These are phyloP conservation scores for Epichloe typhina DNA, from an alignment of 2,329 filamentous ascomycete species.

Conservation along the genomic window DNA sequence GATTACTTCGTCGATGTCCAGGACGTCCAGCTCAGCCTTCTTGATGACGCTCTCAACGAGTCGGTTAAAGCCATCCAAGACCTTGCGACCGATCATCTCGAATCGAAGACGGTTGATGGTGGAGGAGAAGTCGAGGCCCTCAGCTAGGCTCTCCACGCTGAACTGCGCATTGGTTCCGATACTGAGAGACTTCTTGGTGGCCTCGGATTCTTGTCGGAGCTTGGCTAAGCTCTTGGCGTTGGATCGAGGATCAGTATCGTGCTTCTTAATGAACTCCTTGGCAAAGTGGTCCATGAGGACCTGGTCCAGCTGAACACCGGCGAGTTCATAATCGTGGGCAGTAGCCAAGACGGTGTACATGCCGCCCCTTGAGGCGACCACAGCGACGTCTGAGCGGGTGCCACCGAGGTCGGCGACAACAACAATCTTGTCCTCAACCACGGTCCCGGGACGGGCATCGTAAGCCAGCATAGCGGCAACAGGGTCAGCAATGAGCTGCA, in stretches of 20 bases:
- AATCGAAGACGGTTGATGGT: slow-evolving; percentile 90
- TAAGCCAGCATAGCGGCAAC: slow-evolving; percentile 82
- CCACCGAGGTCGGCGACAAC: slow-evolving; percentile 89
- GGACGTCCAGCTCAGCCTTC: slow-evolving; percentile 83
- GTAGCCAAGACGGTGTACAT: slow-evolving; percentile 95
- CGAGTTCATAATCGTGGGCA: slow-evolving; percentile 88
- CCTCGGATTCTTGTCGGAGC: slow-evolving; percentile 81
- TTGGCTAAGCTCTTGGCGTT: slow-evolving; percentile 78
- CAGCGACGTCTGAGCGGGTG: slow-evolving; percentile 80
- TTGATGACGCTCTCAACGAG: slow-evolving; percentile 74
- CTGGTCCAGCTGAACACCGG: slow-evolving; percentile 75
- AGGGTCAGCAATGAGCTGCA: slow-evolving; percentile 88
- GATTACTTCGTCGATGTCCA: slow-evolving; percentile 91
- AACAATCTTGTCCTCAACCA: slow-evolving; percentile 71
- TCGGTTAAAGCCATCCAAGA: slow-evolving; percentile 77
- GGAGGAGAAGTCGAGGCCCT: slow-evolving; percentile 80
- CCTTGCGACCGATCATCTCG: slow-evolving; percentile 75
- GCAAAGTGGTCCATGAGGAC: slow-evolving; percentile 91
- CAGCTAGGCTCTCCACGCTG: slow-evolving; percentile 80
- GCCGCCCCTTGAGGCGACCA: slow-evolving; percentile 81
- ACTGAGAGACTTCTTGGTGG: slow-evolving; percentile 82
- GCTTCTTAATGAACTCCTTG: slow-evolving; percentile 98
- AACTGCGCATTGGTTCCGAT: slow-evolving; percentile 80
- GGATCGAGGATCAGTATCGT: slow-evolving; percentile 75
- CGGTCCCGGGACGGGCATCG: slow-evolving; percentile 67